These are phyloP conservation scores for Chaetomium olivaceum DNA, from an alignment of 2,329 filamentous ascomycete species.

Conservation along the genomic window DNA sequence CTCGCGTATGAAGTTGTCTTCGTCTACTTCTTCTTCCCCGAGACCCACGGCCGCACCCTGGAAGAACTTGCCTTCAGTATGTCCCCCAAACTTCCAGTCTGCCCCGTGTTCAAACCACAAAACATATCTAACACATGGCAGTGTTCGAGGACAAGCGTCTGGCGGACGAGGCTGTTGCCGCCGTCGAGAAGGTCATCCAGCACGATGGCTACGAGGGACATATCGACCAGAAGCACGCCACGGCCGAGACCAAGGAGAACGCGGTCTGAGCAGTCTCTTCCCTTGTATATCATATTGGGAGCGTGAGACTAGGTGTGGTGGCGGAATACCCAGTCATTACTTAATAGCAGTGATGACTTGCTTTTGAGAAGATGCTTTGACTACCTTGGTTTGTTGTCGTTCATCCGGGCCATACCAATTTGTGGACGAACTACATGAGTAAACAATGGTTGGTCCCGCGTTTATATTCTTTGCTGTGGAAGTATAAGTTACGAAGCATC, in stretches of 20 bases:
- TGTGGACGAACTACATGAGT: background rate
- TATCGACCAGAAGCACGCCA: background rate
- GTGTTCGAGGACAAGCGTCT: conserved; percentile 14
- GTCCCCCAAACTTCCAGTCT: background rate
- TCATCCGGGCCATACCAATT: background rate
- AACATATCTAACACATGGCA: background rate
- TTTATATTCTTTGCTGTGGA: background rate
- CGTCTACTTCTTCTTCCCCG: conserved; percentile 11
- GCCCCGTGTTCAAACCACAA: background rate
- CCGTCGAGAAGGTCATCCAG: conserved; percentile 14
- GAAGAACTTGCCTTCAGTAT: conserved; percentile 13
- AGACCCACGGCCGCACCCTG: conserved; percentile 15
- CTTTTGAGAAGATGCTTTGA: background rate
- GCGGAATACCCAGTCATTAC: background rate
- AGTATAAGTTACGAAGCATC: background rate
- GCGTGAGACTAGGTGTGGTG: background rate
- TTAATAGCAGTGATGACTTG: background rate
- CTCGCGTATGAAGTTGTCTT: conserved; percentile 9
- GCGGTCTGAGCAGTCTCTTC: background rate
- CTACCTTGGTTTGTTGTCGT: background rate
- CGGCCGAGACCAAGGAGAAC: background rate
- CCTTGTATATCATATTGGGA: background rate
- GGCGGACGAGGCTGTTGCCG: background rate
- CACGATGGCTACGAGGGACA: background rate
- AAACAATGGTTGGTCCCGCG: background rate